Evolutionary conservation across 2,329 filamentous ascomycete species (phyloP), one percentile per base, ranked within the genome.

Genomic region (Talaromyces amestolkiae): DNA sequence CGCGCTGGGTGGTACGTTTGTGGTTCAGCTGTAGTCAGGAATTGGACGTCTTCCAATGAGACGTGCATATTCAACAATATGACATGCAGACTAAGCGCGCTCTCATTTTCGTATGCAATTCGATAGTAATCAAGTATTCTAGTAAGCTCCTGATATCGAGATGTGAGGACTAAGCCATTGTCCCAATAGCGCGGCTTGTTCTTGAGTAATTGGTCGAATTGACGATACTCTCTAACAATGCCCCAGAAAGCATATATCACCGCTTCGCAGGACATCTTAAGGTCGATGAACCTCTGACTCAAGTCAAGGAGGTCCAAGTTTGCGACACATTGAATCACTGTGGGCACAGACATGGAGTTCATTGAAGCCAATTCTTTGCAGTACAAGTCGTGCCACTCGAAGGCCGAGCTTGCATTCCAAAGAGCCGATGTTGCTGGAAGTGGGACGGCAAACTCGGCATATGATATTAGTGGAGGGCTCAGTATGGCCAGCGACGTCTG

Each of bases 171-270:
- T 0, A 75, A 65, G 0, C 69, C 65, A 9, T 73, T 64, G 17
- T 75, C 72, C 65, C 73, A 76, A 1, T 71, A 69, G 0, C 71
- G 67, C 2, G 72, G 69, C 1, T 66, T 67, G 4, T 67, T 58
- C 5, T 69, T 62, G 7, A 75, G 69, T 0, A 77, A 49, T 6
- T 71, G 69, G 0, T 66, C 70, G 5, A 76, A 56, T 13, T 77
- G 75, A 2, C 74, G 69, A 58, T 70, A 73, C 33, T 77, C 75
- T 72, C 73, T 75, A 2, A 68, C 65, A 41, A 77, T 62, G 5
- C 67, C 65, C 75, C 75, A 77, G 1, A 74, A 70, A 17, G 77
- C 75, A 27, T 77, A 74, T 0, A 68, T 67, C 0, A 77, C 64
- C n/a, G 74, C 61, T 10, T 70, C 61, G 15, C 76, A 72, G 1